Percentiles rank a stretch among this genome's conserved stretches.
phyloP scores from a whole-genome alignment of 306 rosid species.

The Sicyos baderoa region DNA sequence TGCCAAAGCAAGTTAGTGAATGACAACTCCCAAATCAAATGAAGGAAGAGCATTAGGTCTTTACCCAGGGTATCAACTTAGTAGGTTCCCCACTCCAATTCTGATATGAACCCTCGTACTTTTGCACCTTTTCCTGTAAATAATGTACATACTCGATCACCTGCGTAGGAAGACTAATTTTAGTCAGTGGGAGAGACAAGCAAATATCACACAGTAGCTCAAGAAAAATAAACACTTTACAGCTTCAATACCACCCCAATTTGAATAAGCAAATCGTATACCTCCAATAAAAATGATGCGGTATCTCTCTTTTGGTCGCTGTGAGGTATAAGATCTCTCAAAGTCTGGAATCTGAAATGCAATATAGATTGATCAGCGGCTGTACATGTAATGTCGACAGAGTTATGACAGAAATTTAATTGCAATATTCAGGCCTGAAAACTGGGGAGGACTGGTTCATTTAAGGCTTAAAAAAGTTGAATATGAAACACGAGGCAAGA shows the following conservation, averaged over 20 bases:
- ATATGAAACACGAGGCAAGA: no score
- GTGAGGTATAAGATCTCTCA: slow-evolving; percentile 96
- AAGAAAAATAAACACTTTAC: slow-evolving; percentile 9
- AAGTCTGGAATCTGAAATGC: slow-evolving; percentile 78
- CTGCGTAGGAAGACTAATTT: slow-evolving; percentile 31
- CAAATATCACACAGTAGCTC: not conserved
- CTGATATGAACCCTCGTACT: slow-evolving; percentile 78
- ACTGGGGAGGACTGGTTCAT: no score
- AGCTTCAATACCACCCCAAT: slow-evolving; percentile 7
- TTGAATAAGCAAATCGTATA: slow-evolving; percentile 20
- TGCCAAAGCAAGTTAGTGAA: slow-evolving; percentile 10
- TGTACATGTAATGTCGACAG: not conserved
- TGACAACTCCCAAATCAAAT: not conserved
- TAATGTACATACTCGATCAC: slow-evolving; percentile 90
- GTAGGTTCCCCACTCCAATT: slow-evolving; percentile 85
- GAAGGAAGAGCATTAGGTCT: slow-evolving; percentile 6
- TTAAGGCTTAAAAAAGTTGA: no score
- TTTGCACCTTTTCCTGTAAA: slow-evolving; percentile 80
- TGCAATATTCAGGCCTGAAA: not conserved
- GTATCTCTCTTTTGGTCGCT: slow-evolving; percentile 98
- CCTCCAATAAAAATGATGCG: slow-evolving; percentile 91
- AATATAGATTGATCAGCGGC: slow-evolving; percentile 25
- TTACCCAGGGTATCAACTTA: slow-evolving; percentile 96
- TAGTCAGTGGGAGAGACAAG: not conserved
- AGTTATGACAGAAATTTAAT: not conserved